Percentiles rank a stretch among this genome's conserved stretches.
Conservation (phyloP, 2,329 filamentous ascomycete genomes). For the Pyrenophora teres region DNA sequence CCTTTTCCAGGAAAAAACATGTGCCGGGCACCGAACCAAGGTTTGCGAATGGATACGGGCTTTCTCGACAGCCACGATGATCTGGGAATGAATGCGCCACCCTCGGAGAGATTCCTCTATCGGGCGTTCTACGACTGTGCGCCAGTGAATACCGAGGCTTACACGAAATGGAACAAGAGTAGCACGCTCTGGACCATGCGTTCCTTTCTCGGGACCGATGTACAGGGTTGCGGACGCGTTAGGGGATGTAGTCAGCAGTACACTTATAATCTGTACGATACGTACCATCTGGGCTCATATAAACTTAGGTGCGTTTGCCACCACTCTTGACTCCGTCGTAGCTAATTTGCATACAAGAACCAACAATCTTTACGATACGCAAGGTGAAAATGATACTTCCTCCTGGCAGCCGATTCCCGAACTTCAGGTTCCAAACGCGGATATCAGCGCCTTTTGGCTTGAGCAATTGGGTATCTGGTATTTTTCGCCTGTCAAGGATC, state of each 20-base stretch:
- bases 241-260: not conserved
- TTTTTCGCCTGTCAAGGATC: slow-evolving; percentile 32
- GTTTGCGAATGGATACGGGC: slow-evolving; percentile 30
- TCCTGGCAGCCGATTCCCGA: slow-evolving; percentile 29
- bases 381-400: no score
- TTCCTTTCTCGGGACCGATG: slow-evolving; percentile 9
- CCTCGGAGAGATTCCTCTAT: slow-evolving; percentile 24
- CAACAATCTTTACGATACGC: no score
- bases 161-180: slow-evolving; percentile 9
- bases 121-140: slow-evolving; percentile 28
- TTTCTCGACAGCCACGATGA: slow-evolving; percentile 26
- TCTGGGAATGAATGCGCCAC: slow-evolving; percentile 32
- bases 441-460: slow-evolving; percentile 42
- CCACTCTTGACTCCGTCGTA: no score
- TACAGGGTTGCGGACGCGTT: not conserved
- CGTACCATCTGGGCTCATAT: no score
- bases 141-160: slow-evolving; percentile 22
- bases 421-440: slow-evolving; percentile 37
- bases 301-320: no score
- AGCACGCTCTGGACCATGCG: slow-evolving; percentile 7
- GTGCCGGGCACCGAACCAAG: slow-evolving; percentile 17
- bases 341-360: no score
- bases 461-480: slow-evolving; percentile 34
- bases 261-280: no score
- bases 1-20: slow-evolving; percentile 24